phyloP scores from a whole-genome alignment of 352 stramenopile genomes.

The Aphanomyces euteiches region DNA sequence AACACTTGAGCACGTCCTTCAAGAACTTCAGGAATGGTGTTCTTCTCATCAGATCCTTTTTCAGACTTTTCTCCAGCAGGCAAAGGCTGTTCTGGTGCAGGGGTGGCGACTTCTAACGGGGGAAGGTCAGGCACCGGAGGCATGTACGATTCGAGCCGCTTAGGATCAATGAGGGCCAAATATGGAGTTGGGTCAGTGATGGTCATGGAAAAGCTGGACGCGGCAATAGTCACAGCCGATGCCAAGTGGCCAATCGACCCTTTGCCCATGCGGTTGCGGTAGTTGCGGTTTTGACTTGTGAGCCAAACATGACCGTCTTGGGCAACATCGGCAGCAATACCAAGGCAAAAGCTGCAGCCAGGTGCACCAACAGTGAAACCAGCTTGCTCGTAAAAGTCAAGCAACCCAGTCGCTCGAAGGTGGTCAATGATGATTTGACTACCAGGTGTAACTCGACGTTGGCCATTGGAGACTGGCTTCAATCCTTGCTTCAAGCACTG shows the following conservation, averaged over 20 bases:
- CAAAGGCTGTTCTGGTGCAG: conserved; percentile 48
- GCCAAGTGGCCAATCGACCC: conserved; percentile 77
- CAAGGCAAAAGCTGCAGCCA: conserved; percentile 77
- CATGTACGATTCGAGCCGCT: conserved; percentile 60
- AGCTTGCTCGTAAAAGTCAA: conserved; percentile 75
- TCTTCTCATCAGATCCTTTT: conserved; percentile 43
- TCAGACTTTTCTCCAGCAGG: conserved; percentile 31
- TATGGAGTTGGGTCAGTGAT: conserved; percentile 73
- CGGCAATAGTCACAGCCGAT: conserved; percentile 73
- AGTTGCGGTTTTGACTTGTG: conserved; percentile 81
- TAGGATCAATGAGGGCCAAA: conserved; percentile 65
- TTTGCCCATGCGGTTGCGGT: conserved; percentile 83
- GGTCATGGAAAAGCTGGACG: conserved; percentile 78
- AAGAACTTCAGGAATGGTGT: conserved; percentile 40
- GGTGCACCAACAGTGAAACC: conserved; percentile 73
- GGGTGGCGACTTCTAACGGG: conserved; percentile 47
- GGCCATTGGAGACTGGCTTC: conserved; percentile 49
- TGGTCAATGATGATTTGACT: conserved; percentile 78
- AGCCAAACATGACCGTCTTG: conserved; percentile 83
- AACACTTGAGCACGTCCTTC: conserved; percentile 74
- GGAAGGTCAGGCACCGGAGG: conserved; percentile 44
- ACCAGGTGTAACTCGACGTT: conserved; percentile 73
- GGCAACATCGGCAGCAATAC: conserved; percentile 76
- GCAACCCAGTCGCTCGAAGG: conserved; percentile 66
- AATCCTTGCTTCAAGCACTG: conserved; percentile 67